Conservation (phyloP, 352 stramenopile genomes). For the Nothophytophthora sp. region DNA sequence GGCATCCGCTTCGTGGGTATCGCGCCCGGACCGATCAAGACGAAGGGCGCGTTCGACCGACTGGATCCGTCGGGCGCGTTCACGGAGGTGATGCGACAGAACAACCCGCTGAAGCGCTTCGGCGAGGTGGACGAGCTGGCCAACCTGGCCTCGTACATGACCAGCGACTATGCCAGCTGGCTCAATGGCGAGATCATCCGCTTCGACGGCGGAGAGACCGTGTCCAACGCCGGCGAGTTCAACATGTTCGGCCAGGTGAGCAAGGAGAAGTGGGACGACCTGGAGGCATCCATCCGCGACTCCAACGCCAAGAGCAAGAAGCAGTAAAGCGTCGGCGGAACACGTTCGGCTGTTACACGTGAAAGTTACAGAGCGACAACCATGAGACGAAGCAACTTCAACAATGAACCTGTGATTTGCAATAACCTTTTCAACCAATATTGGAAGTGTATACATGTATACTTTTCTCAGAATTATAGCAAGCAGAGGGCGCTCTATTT, state of each 20-base stretch:
- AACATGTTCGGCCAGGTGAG: constrained; percentile 73
- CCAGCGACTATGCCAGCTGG: constrained; percentile 82
- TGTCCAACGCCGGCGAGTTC: constrained; percentile 75
- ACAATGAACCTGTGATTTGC: too few species aligned
- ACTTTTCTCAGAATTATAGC: too few species aligned
- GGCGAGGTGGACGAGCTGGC: constrained; percentile 79
- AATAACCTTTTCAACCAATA: too few species aligned
- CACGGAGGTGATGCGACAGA: constrained; percentile 59
- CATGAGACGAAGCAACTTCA: too few species aligned
- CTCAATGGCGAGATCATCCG: constrained; percentile 82
- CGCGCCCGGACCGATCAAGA: constrained; percentile 95
- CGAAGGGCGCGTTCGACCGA: constrained; percentile 78
- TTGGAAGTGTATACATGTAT: too few species aligned
- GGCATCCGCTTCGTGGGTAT: constrained; percentile 96
- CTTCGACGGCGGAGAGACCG: constrained; percentile 81
- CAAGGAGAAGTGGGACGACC: constrained; percentile 72
- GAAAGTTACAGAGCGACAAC: neutral
- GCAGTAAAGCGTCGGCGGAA: neutral
- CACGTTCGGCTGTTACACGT: neutral
- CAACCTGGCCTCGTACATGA: constrained; percentile 78
- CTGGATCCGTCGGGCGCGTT: constrained; percentile 76
- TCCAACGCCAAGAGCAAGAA: constrained; percentile 71
- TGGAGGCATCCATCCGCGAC: constrained; percentile 60
- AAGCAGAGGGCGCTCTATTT: constrained; percentile 16
- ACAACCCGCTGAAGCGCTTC: constrained; percentile 76